These are phyloP conservation scores for Pulveroboletus sp. DNA, from an alignment of 768 basidiomycete species.

Conservation along the genomic window DNA sequence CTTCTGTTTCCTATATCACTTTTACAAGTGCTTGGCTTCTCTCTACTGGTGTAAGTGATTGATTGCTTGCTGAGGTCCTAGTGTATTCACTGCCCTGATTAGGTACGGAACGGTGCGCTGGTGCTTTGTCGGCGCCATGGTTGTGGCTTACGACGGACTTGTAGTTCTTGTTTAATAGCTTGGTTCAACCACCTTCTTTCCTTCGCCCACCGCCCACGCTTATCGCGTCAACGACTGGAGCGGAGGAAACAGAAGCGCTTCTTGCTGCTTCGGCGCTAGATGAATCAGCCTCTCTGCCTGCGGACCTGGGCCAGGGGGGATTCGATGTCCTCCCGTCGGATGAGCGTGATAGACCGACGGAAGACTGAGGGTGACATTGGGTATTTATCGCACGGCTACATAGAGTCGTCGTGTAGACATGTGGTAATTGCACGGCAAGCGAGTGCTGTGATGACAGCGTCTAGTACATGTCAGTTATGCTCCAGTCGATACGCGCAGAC, in stretches of 20 bases:
- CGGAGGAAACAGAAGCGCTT: conserved; percentile 55
- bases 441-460: not conserved
- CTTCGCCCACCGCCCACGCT: conserved; percentile 42
- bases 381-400: not conserved
- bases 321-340: conserved; percentile 73
- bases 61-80: not conserved
- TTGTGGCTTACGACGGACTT: conserved; percentile 7
- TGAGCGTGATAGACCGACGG: conserved; percentile 22
- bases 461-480: not conserved
- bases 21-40: conserved; percentile 81
- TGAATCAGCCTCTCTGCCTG: conserved; percentile 79
- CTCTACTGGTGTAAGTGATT: conserved; percentile 75
- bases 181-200: conserved; percentile 60
- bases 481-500: conserved; percentile 9
- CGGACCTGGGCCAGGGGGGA: conserved; percentile 75
- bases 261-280: conserved; percentile 47
- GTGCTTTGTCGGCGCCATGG: conserved; percentile 4
- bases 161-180: conserved; percentile 87
- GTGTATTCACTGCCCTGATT: conserved; percentile 9
- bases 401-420: not conserved
- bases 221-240: conserved; percentile 34
- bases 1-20: conserved; percentile 78
- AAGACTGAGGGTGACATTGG: conserved; percentile 7
- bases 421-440: not conserved
- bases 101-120: conserved; percentile 80